A percentile compares a stretch with the other conserved stretches of the same genome.
Evolutionary conservation across 2,329 filamentous ascomycete species (phyloP).

Genomic region (Fusarium sp.): DNA sequence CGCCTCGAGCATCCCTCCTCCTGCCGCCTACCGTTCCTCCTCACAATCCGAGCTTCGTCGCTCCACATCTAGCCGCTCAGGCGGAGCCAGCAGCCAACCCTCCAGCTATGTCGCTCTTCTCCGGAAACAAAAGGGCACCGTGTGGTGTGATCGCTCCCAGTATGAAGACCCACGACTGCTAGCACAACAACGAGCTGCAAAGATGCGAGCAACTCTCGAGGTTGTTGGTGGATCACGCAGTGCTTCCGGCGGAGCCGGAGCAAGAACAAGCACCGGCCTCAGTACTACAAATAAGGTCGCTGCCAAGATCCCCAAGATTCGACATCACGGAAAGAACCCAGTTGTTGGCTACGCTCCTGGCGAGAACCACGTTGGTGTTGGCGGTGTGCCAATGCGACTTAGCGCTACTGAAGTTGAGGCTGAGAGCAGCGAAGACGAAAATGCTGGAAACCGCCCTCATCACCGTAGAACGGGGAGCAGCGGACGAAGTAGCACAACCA

Average conservation of each 20-base stretch:
- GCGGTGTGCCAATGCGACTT: constrained; percentile 87
- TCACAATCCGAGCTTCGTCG: constrained; percentile 71
- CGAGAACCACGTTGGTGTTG: constrained; percentile 76
- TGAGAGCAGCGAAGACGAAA: constrained; percentile 82
- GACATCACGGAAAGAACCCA: constrained; percentile 84
- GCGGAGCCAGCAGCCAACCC: constrained; percentile 61
- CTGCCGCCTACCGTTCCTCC: constrained; percentile 65
- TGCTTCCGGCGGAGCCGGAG: constrained; percentile 44
- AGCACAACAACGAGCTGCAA: constrained; percentile 86
- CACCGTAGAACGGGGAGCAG: constrained; percentile 80
- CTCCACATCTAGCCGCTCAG: constrained; percentile 83
- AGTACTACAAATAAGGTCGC: constrained; percentile 72
- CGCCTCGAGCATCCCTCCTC: constrained; percentile 71
- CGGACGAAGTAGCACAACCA: constrained; percentile 73
- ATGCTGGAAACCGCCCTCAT: constrained; percentile 61
- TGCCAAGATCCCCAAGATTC: constrained; percentile 91
- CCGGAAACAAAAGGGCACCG: constrained; percentile 95
- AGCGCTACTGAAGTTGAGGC: constrained; percentile 96
- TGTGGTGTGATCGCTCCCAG: constrained; percentile 96
- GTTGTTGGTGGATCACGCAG: constrained; percentile 71
- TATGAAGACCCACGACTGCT: constrained; percentile 86
- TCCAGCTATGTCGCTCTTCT: constrained; percentile 95
- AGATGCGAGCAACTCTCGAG: constrained; percentile 85
- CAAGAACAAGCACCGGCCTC: constrained; percentile 70
- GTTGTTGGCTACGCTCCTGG: constrained; percentile 82